A percentile compares a stretch with the other conserved stretches of the same genome.
Conservation (phyloP, 2,329 filamentous ascomycete species). For the Aureobasidium zeae region DNA sequence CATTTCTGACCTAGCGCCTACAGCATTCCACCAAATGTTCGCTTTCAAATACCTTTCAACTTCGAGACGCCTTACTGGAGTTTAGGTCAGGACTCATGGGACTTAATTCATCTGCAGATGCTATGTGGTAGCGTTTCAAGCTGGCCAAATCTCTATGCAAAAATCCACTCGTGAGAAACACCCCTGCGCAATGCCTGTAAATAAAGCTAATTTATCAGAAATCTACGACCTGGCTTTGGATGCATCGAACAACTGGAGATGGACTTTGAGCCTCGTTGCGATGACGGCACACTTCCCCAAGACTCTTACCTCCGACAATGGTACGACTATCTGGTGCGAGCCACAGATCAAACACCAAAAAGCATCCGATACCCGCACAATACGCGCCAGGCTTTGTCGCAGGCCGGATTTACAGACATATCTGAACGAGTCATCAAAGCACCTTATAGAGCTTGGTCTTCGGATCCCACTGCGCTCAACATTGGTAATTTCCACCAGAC, state of each 20-base stretch:
- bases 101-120: constrained; percentile 76
- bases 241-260: constrained; percentile 83
- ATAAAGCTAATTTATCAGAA: too few species aligned
- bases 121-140: constrained; percentile 66
- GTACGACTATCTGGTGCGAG: constrained; percentile 53
- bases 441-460: constrained; percentile 65
- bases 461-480: constrained; percentile 53
- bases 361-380: constrained; percentile 57
- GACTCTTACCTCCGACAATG: constrained; percentile 46
- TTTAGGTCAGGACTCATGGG: constrained; percentile 58
- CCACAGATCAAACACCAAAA: constrained; percentile 55
- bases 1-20: not conserved
- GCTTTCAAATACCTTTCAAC: constrained; percentile 61
- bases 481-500: constrained; percentile 79
- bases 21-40: constrained; percentile 62
- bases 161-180: constrained; percentile 51
- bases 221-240: constrained; percentile 66
- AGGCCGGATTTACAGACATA: constrained; percentile 72
- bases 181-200: too few species aligned
- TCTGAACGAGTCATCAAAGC: constrained; percentile 58
- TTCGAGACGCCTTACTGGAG: constrained; percentile 65
- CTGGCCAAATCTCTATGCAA: constrained; percentile 67
- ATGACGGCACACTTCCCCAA: constrained; percentile 52
- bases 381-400: constrained; percentile 53
- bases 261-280: constrained; percentile 66